Conservation (phyloP, 2,329 filamentous ascomycete genomes). For the Sporothrix euskadiensis region DNA sequence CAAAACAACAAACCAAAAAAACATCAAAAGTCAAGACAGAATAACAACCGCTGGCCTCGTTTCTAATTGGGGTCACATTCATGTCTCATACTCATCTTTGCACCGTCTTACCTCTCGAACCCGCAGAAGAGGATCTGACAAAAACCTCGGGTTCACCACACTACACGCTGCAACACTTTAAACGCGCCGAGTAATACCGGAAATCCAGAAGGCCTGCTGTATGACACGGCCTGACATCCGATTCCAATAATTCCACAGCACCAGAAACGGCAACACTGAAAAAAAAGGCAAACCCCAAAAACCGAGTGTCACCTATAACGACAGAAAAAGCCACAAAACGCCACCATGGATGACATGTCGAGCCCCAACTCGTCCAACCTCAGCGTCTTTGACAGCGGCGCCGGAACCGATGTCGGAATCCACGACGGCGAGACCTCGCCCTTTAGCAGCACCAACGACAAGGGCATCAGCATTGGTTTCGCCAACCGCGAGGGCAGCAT, state of each 20-base stretch:
- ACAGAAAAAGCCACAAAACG: background rate
- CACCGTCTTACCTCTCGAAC: conserved; percentile 25
- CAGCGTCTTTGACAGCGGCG: conserved; percentile 32
- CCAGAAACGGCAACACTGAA: background rate
- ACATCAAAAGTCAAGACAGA: background rate
- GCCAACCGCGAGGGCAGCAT: conserved; percentile 23
- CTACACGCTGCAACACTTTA: background rate
- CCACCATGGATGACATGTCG: conserved; percentile 32
- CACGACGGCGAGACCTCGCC: conserved; percentile 31
- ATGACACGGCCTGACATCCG: background rate
- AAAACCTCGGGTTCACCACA: conserved; percentile 19
- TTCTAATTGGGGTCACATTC: conserved; percentile 24
- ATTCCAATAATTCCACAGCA: background rate
- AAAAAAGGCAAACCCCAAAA: background rate
- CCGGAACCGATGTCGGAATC: conserved; percentile 26
- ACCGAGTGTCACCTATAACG: background rate
- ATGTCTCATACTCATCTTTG: conserved; percentile 27
- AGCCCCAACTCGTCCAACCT: conserved; percentile 32
- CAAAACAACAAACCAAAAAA: background rate
- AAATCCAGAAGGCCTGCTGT: background rate
- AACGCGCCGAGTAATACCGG: background rate
- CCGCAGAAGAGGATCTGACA: conserved; percentile 28
- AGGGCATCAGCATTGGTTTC: background rate
- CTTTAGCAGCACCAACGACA: conserved; percentile 28
- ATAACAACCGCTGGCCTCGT: background rate